These are phyloP conservation scores for Scheffersomyces segobiensis DNA, from an alignment of 1,139 yeast genomes.

Conservation along the genomic window DNA sequence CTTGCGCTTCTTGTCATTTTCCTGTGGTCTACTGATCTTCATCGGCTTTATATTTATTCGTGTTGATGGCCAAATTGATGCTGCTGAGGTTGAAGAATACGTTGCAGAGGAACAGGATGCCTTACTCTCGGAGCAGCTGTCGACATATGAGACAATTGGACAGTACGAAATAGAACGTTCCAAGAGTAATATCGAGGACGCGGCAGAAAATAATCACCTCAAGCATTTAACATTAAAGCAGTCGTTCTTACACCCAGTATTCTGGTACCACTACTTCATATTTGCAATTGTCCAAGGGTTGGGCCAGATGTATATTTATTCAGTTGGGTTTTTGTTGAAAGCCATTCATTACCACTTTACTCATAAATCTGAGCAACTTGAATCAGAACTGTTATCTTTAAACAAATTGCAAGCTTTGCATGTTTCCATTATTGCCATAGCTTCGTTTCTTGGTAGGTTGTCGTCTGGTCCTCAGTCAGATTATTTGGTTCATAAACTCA, in stretches of 20 bases:
- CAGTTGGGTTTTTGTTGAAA: slow-evolving; percentile 70
- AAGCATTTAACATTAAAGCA: background rate
- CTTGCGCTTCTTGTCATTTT: slow-evolving; percentile 22
- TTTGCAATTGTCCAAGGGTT: slow-evolving; percentile 68
- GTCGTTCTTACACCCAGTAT: slow-evolving; percentile 21
- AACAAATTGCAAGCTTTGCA: slow-evolving; percentile 63
- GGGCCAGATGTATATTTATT: slow-evolving; percentile 77
- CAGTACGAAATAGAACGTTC: background rate
- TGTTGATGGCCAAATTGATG: slow-evolving; percentile 28
- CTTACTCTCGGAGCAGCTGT: background rate
- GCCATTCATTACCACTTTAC: slow-evolving; percentile 41
- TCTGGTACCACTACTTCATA: slow-evolving; percentile 51
- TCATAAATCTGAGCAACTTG: slow-evolving; percentile 9
- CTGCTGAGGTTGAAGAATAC: background rate
- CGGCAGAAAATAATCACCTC: background rate
- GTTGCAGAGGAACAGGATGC: background rate
- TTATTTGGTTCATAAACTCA: slow-evolving; percentile 47
- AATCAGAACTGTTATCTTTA: slow-evolving; percentile 15
- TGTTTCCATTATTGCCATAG: slow-evolving; percentile 68
- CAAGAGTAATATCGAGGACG: background rate
- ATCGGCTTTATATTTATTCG: slow-evolving; percentile 32
- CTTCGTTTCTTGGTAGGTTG: slow-evolving; percentile 68
- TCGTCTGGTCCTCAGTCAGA: slow-evolving; percentile 72
- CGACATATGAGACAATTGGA: background rate
- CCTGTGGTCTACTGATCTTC: slow-evolving; percentile 26